Base-by-base conservation (phyloP, 1,284 basidiomycete genomes). In the Phlebopus sp. region DNA sequence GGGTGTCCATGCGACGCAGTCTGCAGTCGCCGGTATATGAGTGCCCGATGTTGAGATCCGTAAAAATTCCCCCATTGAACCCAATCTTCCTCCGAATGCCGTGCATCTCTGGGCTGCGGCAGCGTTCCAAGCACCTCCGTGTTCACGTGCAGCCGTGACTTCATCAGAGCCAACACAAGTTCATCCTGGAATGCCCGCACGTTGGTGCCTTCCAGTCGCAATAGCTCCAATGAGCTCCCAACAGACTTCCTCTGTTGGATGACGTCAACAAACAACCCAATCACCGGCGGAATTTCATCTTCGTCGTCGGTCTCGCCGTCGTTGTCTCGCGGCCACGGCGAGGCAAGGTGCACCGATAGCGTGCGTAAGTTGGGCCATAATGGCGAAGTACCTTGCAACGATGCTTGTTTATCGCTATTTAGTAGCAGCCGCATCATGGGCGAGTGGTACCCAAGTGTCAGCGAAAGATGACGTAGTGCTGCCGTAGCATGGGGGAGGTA, bases 331-430 rank as follows among this genome's bases (percentile, higher is more conserved):
- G 55, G 59, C 65, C 65, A 68, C 21, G 62, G 53, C 40, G 56
- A 50, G 27, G 56, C 42, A 32, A 63, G 42, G 42, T 63, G 60
- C 19, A 63, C 56, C 10, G 62, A 50, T 6, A 63, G 53, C 5
- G 58, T 66, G 50, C 49, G 58, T 53, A 63, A 63, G 38, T 63
- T 66, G 25, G 64, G 55, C 62, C 62, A 64, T 1, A 64, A 47
- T 7, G 66, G 63, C 13, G 54, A 34, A 27, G 65, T 67, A 15
- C 57, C 59, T 30, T 66, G 59, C 46, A 64, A 49, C 30, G 63
- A 62, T 9, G 66, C 64, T 46, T 64, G 62, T 40, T 68, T 64
- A 39, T 64, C 62, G 37, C 66, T 68, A 35, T 64, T 64, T 18
- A 68, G 53, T 25, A 64, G 40, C 46, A 68, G 66, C 25, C 66